Evolutionary conservation across 441 rosid genomes (phyloP).

Genomic region (Gossypium schwendimanii): DNA sequence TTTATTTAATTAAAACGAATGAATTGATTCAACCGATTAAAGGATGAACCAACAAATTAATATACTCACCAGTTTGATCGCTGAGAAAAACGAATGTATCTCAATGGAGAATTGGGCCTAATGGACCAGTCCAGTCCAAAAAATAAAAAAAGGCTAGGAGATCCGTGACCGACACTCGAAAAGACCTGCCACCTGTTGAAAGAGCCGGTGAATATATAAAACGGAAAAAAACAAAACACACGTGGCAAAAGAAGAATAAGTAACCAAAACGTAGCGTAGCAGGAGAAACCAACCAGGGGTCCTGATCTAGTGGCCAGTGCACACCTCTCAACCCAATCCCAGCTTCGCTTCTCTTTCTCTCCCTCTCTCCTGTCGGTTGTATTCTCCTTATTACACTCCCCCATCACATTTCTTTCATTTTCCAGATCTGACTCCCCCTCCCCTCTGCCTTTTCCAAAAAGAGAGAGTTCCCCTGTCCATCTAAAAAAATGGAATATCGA

Average conservation of each 20-base stretch:
- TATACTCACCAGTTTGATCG: no score
- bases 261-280: background rate
- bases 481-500: conserved; percentile 37
- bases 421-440: conserved; percentile 13
- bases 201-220: background rate
- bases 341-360: background rate
- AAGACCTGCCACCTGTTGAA: background rate
- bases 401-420: background rate
- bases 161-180: conserved; percentile 2
- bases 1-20: no score
- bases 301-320: background rate
- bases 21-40: no score
- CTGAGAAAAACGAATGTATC: no score
- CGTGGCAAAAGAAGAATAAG: conserved; percentile 18
- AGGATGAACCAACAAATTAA: no score
- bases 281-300: background rate
- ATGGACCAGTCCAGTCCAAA: background rate
- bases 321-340: background rate
- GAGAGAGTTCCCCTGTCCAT: conserved; percentile 4
- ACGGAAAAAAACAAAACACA: background rate
- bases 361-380: background rate
- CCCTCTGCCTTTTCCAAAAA: background rate
- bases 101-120: background rate
- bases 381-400: background rate
- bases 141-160: background rate